Conservation (phyloP, 805 yeast species). For the Saturnispora halmiae region DNA sequence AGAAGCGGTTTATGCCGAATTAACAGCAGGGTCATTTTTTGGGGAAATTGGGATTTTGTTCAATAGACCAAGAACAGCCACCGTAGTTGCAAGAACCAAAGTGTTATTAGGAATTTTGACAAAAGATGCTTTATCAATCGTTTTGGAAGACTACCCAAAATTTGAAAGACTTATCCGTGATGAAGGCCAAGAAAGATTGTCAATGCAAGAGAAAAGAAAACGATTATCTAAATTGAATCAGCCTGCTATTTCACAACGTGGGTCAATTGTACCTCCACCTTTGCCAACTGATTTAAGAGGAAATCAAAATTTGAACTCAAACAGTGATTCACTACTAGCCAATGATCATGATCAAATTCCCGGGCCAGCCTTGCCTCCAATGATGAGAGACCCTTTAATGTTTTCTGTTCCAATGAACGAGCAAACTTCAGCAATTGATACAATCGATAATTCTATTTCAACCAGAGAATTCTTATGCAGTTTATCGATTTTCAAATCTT, state of each 20-base stretch:
- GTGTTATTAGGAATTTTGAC: conserved; percentile 64
- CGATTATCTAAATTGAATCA: conserved; percentile 30
- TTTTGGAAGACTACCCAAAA: conserved; percentile 52
- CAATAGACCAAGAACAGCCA: conserved; percentile 70
- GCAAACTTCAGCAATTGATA: conserved; percentile 17
- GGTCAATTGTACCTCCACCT: conserved; percentile 8
- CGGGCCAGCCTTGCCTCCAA: conserved; percentile 34
- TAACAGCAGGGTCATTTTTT: conserved; percentile 60
- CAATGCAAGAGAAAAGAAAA: conserved; percentile 57
- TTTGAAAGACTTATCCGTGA: conserved; percentile 64
- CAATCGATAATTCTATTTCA: conserved; percentile 43
- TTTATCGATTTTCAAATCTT: conserved; percentile 47
- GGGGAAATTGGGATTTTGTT: conserved; percentile 75
- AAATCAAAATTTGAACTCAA: not conserved
- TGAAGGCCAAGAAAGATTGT: conserved; percentile 70
- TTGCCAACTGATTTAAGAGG: conserved; percentile 2
- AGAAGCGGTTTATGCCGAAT: conserved; percentile 63
- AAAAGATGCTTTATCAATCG: conserved; percentile 48
- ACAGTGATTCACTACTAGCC: conserved; percentile 26
- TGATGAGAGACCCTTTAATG: conserved; percentile 6
- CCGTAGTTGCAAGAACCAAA: conserved; percentile 60
- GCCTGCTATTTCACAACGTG: conserved; percentile 11
- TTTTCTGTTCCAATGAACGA: conserved; percentile 1
- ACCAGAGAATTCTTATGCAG: conserved; percentile 50
- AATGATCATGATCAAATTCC: conserved; percentile 29